phyloP scores from a whole-genome alignment of 306 rosid genomes.

The Pyrus communis region DNA sequence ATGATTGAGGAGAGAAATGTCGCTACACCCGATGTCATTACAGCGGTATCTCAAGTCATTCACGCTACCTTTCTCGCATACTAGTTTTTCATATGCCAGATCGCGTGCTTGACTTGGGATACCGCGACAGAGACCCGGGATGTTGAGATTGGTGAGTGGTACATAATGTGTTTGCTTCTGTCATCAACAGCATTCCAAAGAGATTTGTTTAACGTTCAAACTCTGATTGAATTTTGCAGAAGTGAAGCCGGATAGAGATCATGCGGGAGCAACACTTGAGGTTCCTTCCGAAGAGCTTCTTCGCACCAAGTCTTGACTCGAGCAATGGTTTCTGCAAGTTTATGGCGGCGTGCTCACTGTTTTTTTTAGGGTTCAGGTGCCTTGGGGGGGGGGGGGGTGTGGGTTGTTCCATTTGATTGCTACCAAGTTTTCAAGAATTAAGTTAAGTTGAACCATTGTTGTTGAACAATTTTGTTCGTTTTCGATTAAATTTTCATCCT shows the following conservation, averaged over 20 bases:
- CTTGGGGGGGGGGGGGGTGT: no score
- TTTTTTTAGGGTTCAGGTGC: neutral
- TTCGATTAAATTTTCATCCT: neutral
- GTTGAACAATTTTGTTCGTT: neutral
- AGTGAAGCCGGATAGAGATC: slow-evolving; percentile 69
- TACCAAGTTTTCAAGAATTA: neutral
- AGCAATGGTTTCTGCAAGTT: neutral
- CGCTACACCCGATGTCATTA: no score
- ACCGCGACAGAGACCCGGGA: neutral
- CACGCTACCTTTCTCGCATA: no score
- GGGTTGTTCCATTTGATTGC: neutral
- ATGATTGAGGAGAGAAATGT: neutral
- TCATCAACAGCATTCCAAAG: neutral
- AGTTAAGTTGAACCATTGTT: neutral
- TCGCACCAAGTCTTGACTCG: slow-evolving; percentile 11
- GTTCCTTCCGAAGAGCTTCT: slow-evolving; percentile 69
- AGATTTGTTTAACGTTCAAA: neutral
- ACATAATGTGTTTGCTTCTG: neutral
- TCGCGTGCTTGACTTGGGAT: neutral
- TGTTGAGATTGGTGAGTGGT: neutral
- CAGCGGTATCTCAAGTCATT: neutral
- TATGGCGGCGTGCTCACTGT: neutral
- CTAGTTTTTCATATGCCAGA: neutral
- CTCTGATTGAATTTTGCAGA: slow-evolving; percentile 33
- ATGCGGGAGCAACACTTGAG: slow-evolving; percentile 89